Evolutionary conservation across 805 yeast genomes (phyloP).

Genomic region (Vanderwaltozyma polyspora): DNA sequence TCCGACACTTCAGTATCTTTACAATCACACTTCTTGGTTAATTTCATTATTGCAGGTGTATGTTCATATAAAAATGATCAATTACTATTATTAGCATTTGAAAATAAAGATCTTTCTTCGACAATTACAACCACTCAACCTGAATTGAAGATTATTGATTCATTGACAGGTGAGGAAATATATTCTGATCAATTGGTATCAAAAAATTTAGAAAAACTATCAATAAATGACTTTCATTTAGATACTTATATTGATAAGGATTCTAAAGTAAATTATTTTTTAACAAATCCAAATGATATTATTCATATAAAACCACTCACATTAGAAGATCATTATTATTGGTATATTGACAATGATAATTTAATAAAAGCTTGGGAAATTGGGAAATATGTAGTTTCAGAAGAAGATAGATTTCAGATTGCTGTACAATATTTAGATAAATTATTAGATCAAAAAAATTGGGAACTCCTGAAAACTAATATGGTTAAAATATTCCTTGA

Average conservation of each 20-base stretch:
- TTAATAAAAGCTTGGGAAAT: constrained; percentile 65
- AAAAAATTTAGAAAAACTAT: constrained; percentile 44
- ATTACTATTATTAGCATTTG: constrained; percentile 33
- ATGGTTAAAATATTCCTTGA: constrained; percentile 3
- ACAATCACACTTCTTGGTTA: constrained; percentile 31
- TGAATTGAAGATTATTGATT: constrained; percentile 60
- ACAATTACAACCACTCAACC: constrained; percentile 46
- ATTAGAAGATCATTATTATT: constrained; percentile 54
- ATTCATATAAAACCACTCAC: constrained; percentile 65
- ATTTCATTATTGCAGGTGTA: constrained; percentile 58
- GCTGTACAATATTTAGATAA: constrained; percentile 45
- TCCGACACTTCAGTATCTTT: constrained; percentile 32
- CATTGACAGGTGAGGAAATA: constrained; percentile 55
- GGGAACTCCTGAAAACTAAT: constrained; percentile 41
- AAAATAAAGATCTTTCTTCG: constrained; percentile 21
- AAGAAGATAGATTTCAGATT: constrained; percentile 39
- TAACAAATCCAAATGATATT: constrained; percentile 74
- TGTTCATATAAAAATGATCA: constrained; percentile 65
- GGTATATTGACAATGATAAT: constrained; percentile 42
- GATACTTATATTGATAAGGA: constrained; percentile 37
- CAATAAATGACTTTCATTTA: constrained; percentile 71
- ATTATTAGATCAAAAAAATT: constrained; percentile 33
- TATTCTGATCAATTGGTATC: constrained; percentile 71
- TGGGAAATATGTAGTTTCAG: constrained; percentile 45
- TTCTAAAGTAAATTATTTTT: constrained; percentile 37